Base-by-base conservation (phyloP, 768 basidiomycete species). In the Leccinum fibrillosum region DNA sequence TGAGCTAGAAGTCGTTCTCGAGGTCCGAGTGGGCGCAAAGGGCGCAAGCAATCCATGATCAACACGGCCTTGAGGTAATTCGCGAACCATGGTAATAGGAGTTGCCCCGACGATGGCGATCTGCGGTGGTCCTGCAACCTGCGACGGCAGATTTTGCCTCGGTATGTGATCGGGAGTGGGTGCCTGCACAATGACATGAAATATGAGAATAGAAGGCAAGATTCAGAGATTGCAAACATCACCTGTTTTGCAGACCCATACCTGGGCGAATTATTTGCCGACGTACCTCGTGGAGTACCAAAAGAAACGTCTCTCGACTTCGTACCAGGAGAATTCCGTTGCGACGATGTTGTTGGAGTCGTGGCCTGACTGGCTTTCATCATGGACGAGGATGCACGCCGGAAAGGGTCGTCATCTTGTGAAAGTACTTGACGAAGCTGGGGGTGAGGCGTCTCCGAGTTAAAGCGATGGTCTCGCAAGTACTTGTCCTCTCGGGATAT, bases 401-500 rank as follows among this genome's bases (percentile, higher is more conserved):
- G 71, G n/a, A 63, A 63, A 6, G 59, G 37, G 19, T 64, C 64
- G 3, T 60, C 53, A 9, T 73, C 71, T 51, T 73, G 64, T 26
- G 72, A 74, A 37, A 73, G 73, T 34, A 73, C 64, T 53, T 74
- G 63, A 12, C 73, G 72, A 52, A 73, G 62, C 30, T 73, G 69
- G 13, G 56, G 51, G 45, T 71, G 71, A 0, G 65, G 58, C 5
- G 63, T 65, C 21, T 72, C 71, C 44, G 62, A 44, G 26, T 49
- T 35, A 1, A 53, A 52, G 9, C 61, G 66, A 44, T 64, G 63
- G 17, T 61, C 64, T 34, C 62, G 62, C 39, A 65, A 53, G 49
- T 72, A 72, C 54, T 74, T 72, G 42, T 74, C 71, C 54, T 72
- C 71, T 15, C 61, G 63, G 42, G 66, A 60, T 56, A 62, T 61